Conservation (phyloP, 345 rosid species). For the Ailanthus altissimus region DNA sequence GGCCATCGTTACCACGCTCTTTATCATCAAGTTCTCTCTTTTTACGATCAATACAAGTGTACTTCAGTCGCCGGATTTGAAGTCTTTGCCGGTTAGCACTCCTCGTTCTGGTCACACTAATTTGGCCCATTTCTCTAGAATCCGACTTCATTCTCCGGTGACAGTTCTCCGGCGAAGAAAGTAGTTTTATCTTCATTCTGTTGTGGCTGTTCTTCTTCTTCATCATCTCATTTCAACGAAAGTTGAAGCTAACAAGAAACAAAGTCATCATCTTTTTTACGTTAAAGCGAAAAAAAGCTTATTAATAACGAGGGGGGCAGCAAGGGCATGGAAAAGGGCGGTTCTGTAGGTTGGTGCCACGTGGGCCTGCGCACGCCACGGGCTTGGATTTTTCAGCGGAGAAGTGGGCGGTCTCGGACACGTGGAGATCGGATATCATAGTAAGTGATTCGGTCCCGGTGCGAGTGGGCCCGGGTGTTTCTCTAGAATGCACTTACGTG, state of each 20-base stretch:
- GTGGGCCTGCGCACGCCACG: constrained; percentile 23
- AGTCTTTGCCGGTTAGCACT: constrained; percentile 37
- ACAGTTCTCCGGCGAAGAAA: not conserved
- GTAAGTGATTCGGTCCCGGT: constrained; percentile 17
- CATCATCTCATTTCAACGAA: constrained; percentile 23
- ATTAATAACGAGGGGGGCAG: not conserved
- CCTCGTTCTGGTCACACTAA: constrained; percentile 21
- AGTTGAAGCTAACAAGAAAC: not conserved
- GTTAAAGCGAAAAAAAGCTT: not conserved
- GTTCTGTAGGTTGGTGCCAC: constrained; percentile 38
- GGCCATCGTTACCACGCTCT: not conserved
- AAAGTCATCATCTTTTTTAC: not conserved
- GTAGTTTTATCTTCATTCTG: not conserved
- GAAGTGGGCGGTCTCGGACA: constrained; percentile 42
- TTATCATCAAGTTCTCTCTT: not conserved
- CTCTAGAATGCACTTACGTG: constrained; percentile 36
- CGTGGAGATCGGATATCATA: constrained; percentile 39
- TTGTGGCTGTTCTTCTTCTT: not conserved
- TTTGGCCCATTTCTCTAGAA: constrained; percentile 22
- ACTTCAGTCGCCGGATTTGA: constrained; percentile 34
- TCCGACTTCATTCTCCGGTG: constrained; percentile 3
- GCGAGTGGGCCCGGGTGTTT: constrained; percentile 18
- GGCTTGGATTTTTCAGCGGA: constrained; percentile 23
- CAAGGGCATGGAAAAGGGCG: not conserved
- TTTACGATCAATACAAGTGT: constrained; percentile 11